Evolutionary conservation across 495 filamentous ascomycete species (phyloP), one percentile per base, ranked within the genome.

Genomic region (Aspergillus wentii): DNA sequence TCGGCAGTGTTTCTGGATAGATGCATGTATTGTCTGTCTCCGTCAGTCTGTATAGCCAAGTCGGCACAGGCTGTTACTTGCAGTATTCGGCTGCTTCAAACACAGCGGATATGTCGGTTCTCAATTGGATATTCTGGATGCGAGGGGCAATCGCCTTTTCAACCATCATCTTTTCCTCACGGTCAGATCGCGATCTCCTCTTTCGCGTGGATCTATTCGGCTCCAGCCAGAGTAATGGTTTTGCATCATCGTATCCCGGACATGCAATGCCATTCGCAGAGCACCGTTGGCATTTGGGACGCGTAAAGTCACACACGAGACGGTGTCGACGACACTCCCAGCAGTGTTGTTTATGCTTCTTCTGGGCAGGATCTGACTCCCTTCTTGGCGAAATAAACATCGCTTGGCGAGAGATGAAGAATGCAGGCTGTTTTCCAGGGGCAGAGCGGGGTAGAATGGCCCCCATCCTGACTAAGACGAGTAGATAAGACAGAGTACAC

Each of bases 271-370:
- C 44, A 3, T 43, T 41, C 8, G 43, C 16, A 14, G 37, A 16
- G 27, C 51, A 55, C 9, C 43, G 27, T 8, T 51, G 35, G 28
- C 51, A 55, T 1, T 23, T 37, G 6, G 51, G 51, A 18, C 33
- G 40, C 17, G 26, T 33, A 27, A 51, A 48, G 31, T 51, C 51
- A 15, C 51, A 55, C 8, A 41, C 38, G 3, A 41, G 29, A 48
- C 21, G n/a, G 13, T 30, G 38, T 14, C 38, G 38, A 20, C 18
- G 38, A 19, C 38, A 41, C 27, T 41, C 38, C 38, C 30, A 41
- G 30, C 30, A 41, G 17, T 41, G 38, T 14, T 20, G 38, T 27
- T 33, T 41, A 1, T 36, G 33, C 8, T 20, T 30, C 17, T 32
- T 36, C 14, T 26, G 23, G 16, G 21, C 22, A 16, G 28, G 30